Base-by-base conservation (phyloP, 768 basidiomycete species). In the Phanerochaete sordida region DNA sequence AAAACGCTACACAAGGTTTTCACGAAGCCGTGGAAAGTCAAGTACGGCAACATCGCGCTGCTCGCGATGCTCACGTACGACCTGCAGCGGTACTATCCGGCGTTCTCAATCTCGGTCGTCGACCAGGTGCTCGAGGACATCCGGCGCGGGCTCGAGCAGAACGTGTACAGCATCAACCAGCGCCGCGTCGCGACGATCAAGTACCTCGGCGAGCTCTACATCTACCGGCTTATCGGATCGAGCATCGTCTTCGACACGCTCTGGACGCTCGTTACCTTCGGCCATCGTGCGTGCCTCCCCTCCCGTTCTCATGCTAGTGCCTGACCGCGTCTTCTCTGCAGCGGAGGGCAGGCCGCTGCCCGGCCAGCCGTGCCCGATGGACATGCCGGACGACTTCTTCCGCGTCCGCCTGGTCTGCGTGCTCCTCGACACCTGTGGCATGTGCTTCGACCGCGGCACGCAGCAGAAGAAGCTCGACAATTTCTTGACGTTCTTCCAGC, bases 11-110 rank as follows among this genome's bases (percentile, higher is more conserved):
- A 89, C 76, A 91, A 92, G 69, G 84, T 92, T 43, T 99, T 99
- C 76, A 92, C 91, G n/a, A 96, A 97, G 68, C 91, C 96, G 2
- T 97, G 96, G 95, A 98, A 98, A 72, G 84, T 98, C 75, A 96
- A 94, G 68, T 98, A 89, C 69, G 81, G 87, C 60, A 96, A 92
- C 68, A 85, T 99, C 66, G 83, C 87, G 58, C 80, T 97, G 28
- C 78, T 98, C 52, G 95, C 97, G 12, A 96, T 97, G 85, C 78
- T 98, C 60, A 90, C 95, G 2, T 95, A 95, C 68, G 97, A 98
- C 69, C 79, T 99, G 47, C 93, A 95, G 69, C 84, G 93, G 27
- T 97, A 96, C 73, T 93, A 93, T 64, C 89, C 95, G 11, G 85
- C 88, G 2, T 99, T 98, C 72, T 81, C 88, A 13, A 83, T 97